A percentile compares a stretch with the other conserved stretches of the same genome.
Conservation (phyloP, 495 filamentous ascomycete species). For the Penicillium psychrofluorescens region DNA sequence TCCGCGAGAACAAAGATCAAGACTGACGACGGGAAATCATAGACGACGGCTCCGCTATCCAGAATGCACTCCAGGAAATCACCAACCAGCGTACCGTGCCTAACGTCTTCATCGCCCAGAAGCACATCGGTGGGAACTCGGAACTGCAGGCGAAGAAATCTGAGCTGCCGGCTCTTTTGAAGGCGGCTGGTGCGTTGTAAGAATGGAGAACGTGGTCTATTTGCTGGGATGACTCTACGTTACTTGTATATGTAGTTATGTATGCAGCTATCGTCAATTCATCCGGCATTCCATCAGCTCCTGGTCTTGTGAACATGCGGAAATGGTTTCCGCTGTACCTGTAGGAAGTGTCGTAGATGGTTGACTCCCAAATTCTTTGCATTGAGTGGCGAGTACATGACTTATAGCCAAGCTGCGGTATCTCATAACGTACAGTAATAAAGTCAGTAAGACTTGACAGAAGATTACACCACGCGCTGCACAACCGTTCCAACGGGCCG, state of each 20-base stretch:
- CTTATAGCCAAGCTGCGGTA: conserved; percentile 3
- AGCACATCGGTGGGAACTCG: conserved; percentile 96
- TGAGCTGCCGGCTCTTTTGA: conserved; percentile 51
- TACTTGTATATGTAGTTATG: too few relatives aligned
- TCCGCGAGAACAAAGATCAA: too few relatives aligned
- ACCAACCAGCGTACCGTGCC: conserved; percentile 81
- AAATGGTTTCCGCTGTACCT: too few relatives aligned
- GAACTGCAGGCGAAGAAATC: conserved; percentile 68
- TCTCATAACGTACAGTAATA: not conserved
- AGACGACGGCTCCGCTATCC: conserved; percentile 78
- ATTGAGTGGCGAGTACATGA: conserved; percentile 8
- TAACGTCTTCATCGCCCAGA: conserved; percentile 84
- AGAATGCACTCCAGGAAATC: conserved; percentile 74
- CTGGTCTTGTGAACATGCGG: too few relatives aligned
- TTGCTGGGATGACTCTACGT: too few relatives aligned
- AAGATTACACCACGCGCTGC: conserved; percentile 52
- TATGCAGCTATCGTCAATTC: too few relatives aligned
- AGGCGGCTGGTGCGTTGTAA: conserved; percentile 59
- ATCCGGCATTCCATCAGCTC: too few relatives aligned
- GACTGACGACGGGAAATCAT: not conserved
- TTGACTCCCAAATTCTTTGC: not conserved
- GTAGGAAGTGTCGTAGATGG: too few relatives aligned
- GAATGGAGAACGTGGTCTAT: not conserved
- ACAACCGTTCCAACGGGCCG: conserved; percentile 81
- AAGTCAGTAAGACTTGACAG: not conserved